Evolutionary conservation across 345 rosid genomes (phyloP).

Genomic region (Sisymbrium irio): DNA sequence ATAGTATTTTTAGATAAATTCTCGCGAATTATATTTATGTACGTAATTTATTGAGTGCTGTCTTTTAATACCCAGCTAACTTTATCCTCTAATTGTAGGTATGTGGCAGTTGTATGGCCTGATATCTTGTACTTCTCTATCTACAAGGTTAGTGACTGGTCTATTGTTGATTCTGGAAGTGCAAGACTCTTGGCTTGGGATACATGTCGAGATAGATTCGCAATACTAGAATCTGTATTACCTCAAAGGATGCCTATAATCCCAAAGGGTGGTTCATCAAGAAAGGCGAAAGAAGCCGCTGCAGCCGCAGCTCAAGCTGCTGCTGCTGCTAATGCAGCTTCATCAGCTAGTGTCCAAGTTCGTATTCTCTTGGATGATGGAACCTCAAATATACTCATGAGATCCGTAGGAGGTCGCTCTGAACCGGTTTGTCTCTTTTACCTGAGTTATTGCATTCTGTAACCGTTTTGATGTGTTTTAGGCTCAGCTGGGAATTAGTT

Average conservation of each 20-base stretch:
- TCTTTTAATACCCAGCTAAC: constrained; percentile 20
- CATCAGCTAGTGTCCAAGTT: constrained; percentile 93
- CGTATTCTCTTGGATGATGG: constrained; percentile 99
- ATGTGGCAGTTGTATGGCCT: constrained; percentile 95
- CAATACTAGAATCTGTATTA: constrained; percentile 79
- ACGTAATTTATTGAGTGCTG: not conserved
- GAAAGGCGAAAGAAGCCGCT: constrained; percentile 95
- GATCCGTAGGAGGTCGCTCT: constrained; percentile 82
- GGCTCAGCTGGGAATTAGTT: not conserved
- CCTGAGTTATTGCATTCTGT: constrained; percentile 8
- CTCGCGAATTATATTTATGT: not conserved
- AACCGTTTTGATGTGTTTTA: constrained; percentile 2
- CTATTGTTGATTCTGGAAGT: constrained; percentile 94
- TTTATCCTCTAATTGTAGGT: constrained; percentile 55
- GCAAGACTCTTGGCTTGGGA: constrained; percentile 99
- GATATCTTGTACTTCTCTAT: constrained; percentile 91
- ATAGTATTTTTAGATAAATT: not conserved
- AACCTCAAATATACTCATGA: constrained; percentile 94
- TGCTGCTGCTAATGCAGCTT: constrained; percentile 91
- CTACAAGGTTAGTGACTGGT: constrained; percentile 96
- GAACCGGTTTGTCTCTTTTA: constrained; percentile 71
- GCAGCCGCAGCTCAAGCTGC: constrained; percentile 98
- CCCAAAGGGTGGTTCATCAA: constrained; percentile 88
- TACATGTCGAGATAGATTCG: constrained; percentile 88
- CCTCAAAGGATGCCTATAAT: constrained; percentile 82